Percentiles rank a stretch among this genome's conserved stretches.
Conservation (phyloP, 352 stramenopile genomes). For the Phytophthora niederhauseri region DNA sequence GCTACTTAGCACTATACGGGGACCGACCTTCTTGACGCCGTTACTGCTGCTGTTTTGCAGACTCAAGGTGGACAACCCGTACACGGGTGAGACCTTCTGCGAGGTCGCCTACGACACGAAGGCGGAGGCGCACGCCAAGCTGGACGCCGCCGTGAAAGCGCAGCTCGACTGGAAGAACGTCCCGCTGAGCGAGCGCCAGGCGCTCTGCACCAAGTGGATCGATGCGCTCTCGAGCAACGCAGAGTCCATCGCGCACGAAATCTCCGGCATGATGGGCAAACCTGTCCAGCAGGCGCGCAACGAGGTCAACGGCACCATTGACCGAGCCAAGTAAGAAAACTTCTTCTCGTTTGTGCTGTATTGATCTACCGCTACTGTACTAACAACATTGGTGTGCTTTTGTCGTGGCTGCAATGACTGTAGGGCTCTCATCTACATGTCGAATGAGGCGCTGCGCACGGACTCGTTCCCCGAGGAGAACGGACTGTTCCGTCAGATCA, state of each 20-base stretch:
- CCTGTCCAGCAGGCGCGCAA: slow-evolving; percentile 74
- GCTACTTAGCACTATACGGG: background rate
- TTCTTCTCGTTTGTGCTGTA: background rate
- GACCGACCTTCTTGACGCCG: background rate
- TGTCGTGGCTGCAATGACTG: background rate
- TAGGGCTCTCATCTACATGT: slow-evolving; percentile 73
- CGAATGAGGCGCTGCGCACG: slow-evolving; percentile 61
- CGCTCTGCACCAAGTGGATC: slow-evolving; percentile 70
- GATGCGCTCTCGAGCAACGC: slow-evolving; percentile 56
- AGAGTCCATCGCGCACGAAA: slow-evolving; percentile 71
- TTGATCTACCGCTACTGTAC: background rate
- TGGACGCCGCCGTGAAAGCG: slow-evolving; percentile 58
- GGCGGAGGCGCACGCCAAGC: slow-evolving; percentile 56
- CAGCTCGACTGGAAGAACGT: slow-evolving; percentile 69
- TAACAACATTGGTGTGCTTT: slow-evolving; percentile 9
- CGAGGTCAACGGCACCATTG: slow-evolving; percentile 77
- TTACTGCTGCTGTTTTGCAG: slow-evolving; percentile 20
- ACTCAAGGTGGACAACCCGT: slow-evolving; percentile 78
- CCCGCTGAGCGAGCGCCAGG: slow-evolving; percentile 61
- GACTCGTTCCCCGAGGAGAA: slow-evolving; percentile 72
- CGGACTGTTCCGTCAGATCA: slow-evolving; percentile 80
- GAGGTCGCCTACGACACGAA: slow-evolving; percentile 69
- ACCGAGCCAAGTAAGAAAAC: slow-evolving; percentile 54
- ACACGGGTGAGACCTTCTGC: slow-evolving; percentile 67
- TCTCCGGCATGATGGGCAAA: slow-evolving; percentile 89